Percentiles rank a stretch among this genome's conserved stretches.
These are phyloP conservation scores for Aspergillus incahuasiensis DNA, from an alignment of 495 filamentous ascomycete species.

Conservation along the genomic window DNA sequence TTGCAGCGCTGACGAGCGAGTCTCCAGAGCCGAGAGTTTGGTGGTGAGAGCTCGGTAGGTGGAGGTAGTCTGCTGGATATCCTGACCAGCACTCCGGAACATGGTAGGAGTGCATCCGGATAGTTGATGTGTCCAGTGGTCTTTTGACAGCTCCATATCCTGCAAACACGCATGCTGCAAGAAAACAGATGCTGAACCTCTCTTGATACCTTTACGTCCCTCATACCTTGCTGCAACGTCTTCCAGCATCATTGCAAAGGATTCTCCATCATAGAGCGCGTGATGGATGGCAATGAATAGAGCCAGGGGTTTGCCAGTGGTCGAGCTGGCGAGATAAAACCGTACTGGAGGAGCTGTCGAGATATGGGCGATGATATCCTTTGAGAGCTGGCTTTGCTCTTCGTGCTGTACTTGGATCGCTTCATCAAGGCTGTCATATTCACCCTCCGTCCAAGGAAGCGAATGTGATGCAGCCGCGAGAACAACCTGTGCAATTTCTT, in stretches of 20 bases:
- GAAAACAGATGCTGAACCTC: conserved; percentile 29
- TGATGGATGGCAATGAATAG: conserved; percentile 48
- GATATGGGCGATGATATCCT: conserved; percentile 25
- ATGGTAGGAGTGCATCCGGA: conserved; percentile 28
- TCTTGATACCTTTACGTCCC: conserved; percentile 5
- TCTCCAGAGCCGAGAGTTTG: conserved; percentile 24
- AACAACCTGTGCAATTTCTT: conserved; percentile 64
- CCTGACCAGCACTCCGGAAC: conserved; percentile 19
- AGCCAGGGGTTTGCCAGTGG: conserved; percentile 12
- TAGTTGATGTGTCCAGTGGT: conserved; percentile 66
- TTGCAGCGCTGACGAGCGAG: conserved; percentile 22
- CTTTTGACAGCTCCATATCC: conserved; percentile 46
- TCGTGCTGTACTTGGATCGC: conserved; percentile 2
- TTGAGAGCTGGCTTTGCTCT: conserved; percentile 15
- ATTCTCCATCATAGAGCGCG: conserved; percentile 83
- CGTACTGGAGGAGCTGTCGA: conserved; percentile 22
- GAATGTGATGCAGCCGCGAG: conserved; percentile 19
- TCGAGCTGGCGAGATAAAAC: conserved; percentile 18
- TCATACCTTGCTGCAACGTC: conserved; percentile 44
- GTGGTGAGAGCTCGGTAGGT: conserved; percentile 17
- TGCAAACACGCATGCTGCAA: conserved; percentile 42
- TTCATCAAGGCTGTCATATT: conserved; percentile 15
- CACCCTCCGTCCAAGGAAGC: conserved; percentile 20
- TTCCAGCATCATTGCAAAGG: conserved; percentile 61
- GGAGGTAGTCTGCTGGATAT: conserved; percentile 7